phyloP scores from a whole-genome alignment of 2,329 filamentous ascomycete genomes.

The Macrophomina pseudophaseolina region DNA sequence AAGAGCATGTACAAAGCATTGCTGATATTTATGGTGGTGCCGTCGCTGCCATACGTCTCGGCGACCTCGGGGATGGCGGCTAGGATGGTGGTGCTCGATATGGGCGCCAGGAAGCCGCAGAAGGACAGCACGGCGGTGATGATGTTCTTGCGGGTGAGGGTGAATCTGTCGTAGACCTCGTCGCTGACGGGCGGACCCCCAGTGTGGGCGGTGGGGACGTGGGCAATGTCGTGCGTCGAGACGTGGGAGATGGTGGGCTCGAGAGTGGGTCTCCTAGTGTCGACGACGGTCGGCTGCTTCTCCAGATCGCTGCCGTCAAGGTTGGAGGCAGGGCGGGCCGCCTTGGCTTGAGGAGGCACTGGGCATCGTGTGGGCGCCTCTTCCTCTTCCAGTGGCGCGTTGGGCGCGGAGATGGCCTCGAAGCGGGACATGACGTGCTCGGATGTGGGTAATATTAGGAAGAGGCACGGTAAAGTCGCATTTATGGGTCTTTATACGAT shows the following conservation, averaged over 20 bases:
- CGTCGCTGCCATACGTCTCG: constrained; percentile 66
- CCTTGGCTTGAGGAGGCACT: background rate
- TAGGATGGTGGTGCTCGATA: constrained; percentile 75
- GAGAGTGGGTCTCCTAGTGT: constrained; percentile 33
- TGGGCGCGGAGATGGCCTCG: constrained; percentile 23
- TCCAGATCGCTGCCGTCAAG: constrained; percentile 5
- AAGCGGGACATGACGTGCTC: constrained; percentile 22
- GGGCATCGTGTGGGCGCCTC: background rate
- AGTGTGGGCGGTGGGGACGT: constrained; percentile 12
- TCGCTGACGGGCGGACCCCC: constrained; percentile 36
- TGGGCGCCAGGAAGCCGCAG: constrained; percentile 76
- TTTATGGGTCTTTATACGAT: background rate
- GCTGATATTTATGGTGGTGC: constrained; percentile 71
- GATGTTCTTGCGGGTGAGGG: constrained; percentile 64
- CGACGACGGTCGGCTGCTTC: constrained; percentile 19
- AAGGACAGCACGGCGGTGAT: constrained; percentile 74
- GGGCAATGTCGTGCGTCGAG: constrained; percentile 29
- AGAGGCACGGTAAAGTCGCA: background rate
- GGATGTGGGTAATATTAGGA: background rate
- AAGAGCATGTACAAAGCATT: constrained; percentile 78
- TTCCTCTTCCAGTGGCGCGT: constrained; percentile 3
- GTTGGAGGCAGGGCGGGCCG: background rate
- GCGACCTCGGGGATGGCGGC: constrained; percentile 78
- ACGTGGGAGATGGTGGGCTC: constrained; percentile 40
- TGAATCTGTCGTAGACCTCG: constrained; percentile 68